Evolutionary conservation across 2,329 filamentous ascomycete genomes (phyloP), one percentile per base, ranked within the genome.

Genomic region (Boeremia lycopersici): DNA sequence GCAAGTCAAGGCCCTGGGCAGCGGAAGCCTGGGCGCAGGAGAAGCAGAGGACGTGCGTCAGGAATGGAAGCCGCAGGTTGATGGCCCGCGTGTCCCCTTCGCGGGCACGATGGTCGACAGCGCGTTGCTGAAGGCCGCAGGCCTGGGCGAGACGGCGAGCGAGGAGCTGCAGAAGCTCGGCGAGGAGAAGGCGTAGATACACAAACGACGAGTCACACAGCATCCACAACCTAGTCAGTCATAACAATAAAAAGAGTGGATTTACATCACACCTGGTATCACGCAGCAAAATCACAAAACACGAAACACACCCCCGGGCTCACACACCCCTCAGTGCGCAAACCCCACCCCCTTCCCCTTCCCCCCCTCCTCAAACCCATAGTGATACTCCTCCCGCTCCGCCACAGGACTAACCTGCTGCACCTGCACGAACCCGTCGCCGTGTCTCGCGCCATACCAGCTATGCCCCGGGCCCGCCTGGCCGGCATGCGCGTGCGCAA

Each of bases 101-200:
- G 71, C 68, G 4, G 73, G 71, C 1, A 61, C 60, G 0, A 63
- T 67, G 64, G 65, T 71, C 25, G 70, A 73, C 36, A 67, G 62
- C 23, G 66, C 69, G 40, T 43, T 73, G 36, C 56, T 73, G 13
- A 68, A 62, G 57, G 64, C 58, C 5, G 69, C 68, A 4, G 73
- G 71, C 3, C 39, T 73, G 44, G 36, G 62, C 4, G 64, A 61
- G 17, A 63, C 56, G 33, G 64, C 59, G 9, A 50, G 62, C 23
- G 60, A 59, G 35, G 63, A 65, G 53, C 23, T 63, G 40, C 49
- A 48, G 26, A 62, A 59, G 42, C 23, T 64, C n/a, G 36, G 52
- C 3, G 49, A 52, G 8, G 30, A 50, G 19, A 53, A 53, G 19
- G 38, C 38, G 13, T 23, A 2, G 19, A 23, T 5, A 23, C 5